A percentile compares a stretch with the other conserved stretches of the same genome.
These are phyloP conservation scores for Brassica nigra DNA, from an alignment of 345 rosid species.

Conservation along the genomic window DNA sequence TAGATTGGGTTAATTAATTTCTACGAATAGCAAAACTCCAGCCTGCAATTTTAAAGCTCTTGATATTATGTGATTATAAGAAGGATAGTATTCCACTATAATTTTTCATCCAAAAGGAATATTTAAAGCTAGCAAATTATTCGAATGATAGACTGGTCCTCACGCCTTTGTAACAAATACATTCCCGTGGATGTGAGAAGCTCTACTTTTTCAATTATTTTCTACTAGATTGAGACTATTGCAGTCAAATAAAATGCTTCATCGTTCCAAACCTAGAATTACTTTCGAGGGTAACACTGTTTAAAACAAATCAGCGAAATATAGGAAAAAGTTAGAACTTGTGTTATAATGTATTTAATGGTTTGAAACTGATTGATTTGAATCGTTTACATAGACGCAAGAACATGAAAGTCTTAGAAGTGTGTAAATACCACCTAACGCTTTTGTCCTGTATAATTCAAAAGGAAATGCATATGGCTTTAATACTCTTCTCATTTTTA, in stretches of 20 bases:
- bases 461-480: not conserved
- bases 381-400: slow-evolving; percentile 5
- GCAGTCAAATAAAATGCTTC: not conserved
- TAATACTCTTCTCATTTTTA: slow-evolving; percentile 5
- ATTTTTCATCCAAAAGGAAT: not conserved
- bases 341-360: not conserved
- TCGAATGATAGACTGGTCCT: slow-evolving; percentile 32
- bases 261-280: not conserved
- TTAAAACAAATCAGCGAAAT: not conserved
- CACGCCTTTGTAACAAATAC: slow-evolving; percentile 13
- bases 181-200: slow-evolving; percentile 7
- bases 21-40: not conserved
- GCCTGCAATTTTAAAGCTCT: not conserved
- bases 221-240: slow-evolving; percentile 14
- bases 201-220: slow-evolving; percentile 15
- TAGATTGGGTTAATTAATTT: not conserved
- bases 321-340: not conserved
- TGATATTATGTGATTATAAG: slow-evolving; percentile 4
- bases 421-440: slow-evolving; percentile 18
- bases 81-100: not conserved
- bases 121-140: slow-evolving; percentile 23
- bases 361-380: slow-evolving; percentile 26
- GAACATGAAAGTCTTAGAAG: not conserved
- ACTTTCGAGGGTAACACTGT: not conserved
- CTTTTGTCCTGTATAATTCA: slow-evolving; percentile 25